phyloP scores from a whole-genome alignment of 129 eudicot species.

The Centaurea solstitialis region DNA sequence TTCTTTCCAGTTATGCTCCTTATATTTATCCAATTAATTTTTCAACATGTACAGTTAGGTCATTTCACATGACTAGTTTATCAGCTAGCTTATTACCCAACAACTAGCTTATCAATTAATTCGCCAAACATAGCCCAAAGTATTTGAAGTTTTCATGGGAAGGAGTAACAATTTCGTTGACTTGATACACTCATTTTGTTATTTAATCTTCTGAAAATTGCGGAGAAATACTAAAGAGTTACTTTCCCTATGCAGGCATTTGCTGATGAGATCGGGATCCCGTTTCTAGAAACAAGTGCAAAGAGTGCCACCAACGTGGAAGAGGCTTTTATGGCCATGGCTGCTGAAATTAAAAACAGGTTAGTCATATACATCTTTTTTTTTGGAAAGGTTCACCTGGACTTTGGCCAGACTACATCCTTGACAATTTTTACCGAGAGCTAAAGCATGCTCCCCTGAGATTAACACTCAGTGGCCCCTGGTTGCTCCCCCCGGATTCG shows the following conservation, averaged over 20 bases:
- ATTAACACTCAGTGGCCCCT: too few species aligned
- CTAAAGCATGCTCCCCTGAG: too few species aligned
- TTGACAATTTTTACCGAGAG: too few species aligned
- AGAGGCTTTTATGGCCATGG: constrained; percentile 98
- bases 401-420: too few species aligned
- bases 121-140: background rate
- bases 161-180: background rate
- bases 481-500: too few species aligned
- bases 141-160: background rate
- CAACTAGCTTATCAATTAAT: background rate
- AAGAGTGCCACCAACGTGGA: constrained; percentile 90
- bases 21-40: too few species aligned
- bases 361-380: too few species aligned
- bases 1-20: background rate
- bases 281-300: constrained; percentile 96
- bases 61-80: background rate
- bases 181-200: background rate
- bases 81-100: background rate
- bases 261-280: constrained; percentile 97
- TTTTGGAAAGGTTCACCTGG: too few species aligned
- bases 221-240: background rate
- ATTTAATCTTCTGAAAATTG: background rate
- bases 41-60: background rate
- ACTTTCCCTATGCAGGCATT: constrained; percentile 57
- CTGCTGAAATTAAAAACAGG: constrained; percentile 90